Percentiles rank a stretch among this genome's conserved stretches.
phyloP scores from a whole-genome alignment of 148 eudicot species.

The Diospyros lotus region DNA sequence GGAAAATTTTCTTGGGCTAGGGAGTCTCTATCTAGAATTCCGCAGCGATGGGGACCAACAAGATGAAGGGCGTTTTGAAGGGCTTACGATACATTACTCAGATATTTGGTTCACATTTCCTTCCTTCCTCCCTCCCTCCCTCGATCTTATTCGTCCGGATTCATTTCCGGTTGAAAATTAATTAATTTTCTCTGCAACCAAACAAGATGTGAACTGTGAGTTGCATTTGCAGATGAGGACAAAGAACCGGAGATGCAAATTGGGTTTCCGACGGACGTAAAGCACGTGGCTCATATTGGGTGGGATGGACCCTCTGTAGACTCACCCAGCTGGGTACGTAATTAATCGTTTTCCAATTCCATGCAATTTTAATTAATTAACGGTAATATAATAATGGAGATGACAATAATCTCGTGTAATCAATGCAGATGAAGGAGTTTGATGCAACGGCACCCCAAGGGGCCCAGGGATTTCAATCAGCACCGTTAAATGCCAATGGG shows the following conservation, averaged over 20 bases:
- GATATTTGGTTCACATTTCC: slow-evolving; percentile 29
- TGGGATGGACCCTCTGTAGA: slow-evolving; percentile 64
- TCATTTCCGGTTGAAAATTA: neutral
- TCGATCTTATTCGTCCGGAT: too few species aligned
- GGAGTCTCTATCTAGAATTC: too few species aligned
- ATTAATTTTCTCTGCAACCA: too few species aligned
- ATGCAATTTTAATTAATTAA: neutral
- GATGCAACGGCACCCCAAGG: slow-evolving; percentile 26
- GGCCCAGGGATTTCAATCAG: slow-evolving; percentile 11
- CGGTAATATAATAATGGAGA: neutral
- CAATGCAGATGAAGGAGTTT: slow-evolving; percentile 43
- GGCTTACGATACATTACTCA: slow-evolving; percentile 49
- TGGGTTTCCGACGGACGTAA: slow-evolving; percentile 77
- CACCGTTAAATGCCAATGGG: slow-evolving; percentile 15
- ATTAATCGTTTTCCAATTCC: neutral
- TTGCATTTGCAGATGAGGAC: slow-evolving; percentile 39
- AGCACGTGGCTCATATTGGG: slow-evolving; percentile 86
- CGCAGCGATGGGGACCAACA: slow-evolving; percentile 15
- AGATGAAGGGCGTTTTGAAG: slow-evolving; percentile 50
- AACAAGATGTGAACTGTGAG: too few species aligned
- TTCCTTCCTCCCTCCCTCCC: neutral
- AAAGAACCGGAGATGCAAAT: slow-evolving; percentile 66
- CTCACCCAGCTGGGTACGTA: slow-evolving; percentile 70
- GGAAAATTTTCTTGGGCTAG: too few species aligned
- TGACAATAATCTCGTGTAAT: neutral